Percentiles rank a stretch among this genome's conserved stretches.
These are phyloP conservation scores for Cryptosporidium tyzzeri DNA, from an alignment of 169 alveolate species.

Conservation along the genomic window DNA sequence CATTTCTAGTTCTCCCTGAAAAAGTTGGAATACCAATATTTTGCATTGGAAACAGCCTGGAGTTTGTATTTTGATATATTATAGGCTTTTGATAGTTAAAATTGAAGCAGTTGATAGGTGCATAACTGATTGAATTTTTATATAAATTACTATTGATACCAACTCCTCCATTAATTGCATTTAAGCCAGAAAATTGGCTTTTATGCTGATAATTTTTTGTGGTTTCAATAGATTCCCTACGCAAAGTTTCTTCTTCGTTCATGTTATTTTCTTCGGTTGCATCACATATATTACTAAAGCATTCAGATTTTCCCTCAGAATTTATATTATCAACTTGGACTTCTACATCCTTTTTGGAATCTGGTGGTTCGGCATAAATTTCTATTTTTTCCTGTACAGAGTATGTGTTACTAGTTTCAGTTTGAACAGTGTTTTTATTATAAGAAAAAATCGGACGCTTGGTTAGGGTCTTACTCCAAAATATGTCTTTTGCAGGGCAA, in stretches of 20 bases:
- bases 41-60: slow-evolving; percentile 2
- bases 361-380: not conserved
- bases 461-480: slow-evolving; percentile 29
- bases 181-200: not conserved
- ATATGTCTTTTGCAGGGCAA: not conserved
- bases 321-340: slow-evolving; percentile 18
- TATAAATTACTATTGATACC: not conserved
- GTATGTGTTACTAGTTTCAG: not conserved
- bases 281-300: not conserved
- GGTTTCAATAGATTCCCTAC: not conserved
- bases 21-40: not conserved
- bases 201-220: not conserved
- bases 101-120: not conserved
- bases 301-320: not conserved
- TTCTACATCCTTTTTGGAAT: slow-evolving; percentile 39
- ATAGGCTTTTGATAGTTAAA: not conserved
- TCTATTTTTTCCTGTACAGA: not conserved
- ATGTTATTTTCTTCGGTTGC: not conserved
- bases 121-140: not conserved
- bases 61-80: not conserved
- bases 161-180: not conserved
- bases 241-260: not conserved
- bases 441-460: slow-evolving; percentile 14
- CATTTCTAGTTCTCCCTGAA: not conserved
- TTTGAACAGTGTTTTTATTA: not conserved